Evolutionary conservation across 768 basidiomycete genomes (phyloP), one percentile per base, ranked within the genome.

Genomic region (Kwoniella mangroviensis): DNA sequence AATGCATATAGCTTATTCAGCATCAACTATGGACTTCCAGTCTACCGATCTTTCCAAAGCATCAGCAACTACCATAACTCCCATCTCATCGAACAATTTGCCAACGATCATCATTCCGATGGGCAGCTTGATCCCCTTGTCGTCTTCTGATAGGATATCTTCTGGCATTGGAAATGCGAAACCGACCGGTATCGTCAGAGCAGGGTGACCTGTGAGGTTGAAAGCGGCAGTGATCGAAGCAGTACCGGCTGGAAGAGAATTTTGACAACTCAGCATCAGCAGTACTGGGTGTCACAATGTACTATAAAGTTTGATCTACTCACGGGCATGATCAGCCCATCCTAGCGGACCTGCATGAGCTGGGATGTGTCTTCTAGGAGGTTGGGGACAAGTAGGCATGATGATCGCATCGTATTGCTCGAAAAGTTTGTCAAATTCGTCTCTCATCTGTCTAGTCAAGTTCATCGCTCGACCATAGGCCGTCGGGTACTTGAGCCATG

Each of bases 101-200:
- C 34, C 34, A 4, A 34, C 34, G 34, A 34, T 34, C 34, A 34
- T 34, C 34, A 34, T 34, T 34, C 34, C 34, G 34, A 34, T 34
- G 34, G 34, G 34, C 34, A 34, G 34, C 34, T 34, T 34, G 34
- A 34, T 34, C 34, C 34, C 34, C 34, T 34, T 6, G 34, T 34
- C 34, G 34, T 34, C 34, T 34, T 34, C 34, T 34, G 67, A 68
- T 65, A 70, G 65, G 19, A 84, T 73, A 13, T 80, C 81, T 21
- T 84, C 80, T 65, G 83, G 81, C 17, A 82, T 79, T 2, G 84
- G 84, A 0, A 84, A 70, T 4, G 85, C 71, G 73, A 84, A 84
- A 0, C 86, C 86, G 49, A 85, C 83, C 9, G 86, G 85, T 34
- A 86, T 71, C n/a, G 84, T 81, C 42, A 86, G 72, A 1, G 85